Conservation (phyloP, 2,329 filamentous ascomycete species). For the Didymella lethalis region DNA sequence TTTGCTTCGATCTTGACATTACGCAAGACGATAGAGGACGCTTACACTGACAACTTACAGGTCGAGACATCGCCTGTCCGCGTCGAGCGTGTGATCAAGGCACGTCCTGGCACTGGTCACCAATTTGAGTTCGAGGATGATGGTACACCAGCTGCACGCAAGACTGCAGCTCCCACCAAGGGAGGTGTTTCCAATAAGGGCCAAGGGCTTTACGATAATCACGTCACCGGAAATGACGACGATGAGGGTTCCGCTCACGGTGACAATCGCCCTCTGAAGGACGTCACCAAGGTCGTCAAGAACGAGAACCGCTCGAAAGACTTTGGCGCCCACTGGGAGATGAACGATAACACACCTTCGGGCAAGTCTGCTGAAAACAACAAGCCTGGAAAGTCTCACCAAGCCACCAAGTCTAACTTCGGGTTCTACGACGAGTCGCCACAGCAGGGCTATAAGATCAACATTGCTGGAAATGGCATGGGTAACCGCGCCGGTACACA, state of each 20-base stretch:
- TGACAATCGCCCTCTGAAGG: slow-evolving; percentile 61
- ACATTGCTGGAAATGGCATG: slow-evolving; percentile 53
- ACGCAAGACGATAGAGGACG: neutral
- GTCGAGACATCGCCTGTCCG: slow-evolving; percentile 67
- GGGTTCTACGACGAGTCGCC: slow-evolving; percentile 42
- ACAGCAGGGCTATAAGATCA: slow-evolving; percentile 42
- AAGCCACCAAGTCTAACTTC: slow-evolving; percentile 60
- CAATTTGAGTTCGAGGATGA: slow-evolving; percentile 89
- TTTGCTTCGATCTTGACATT: neutral
- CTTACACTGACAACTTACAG: slow-evolving; percentile 48
- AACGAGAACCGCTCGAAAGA: slow-evolving; percentile 76
- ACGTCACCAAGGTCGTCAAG: slow-evolving; percentile 77
- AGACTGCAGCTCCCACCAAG: slow-evolving; percentile 47
- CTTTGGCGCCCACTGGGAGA: slow-evolving; percentile 79
- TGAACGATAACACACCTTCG: slow-evolving; percentile 71
- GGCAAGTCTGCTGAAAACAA: slow-evolving; percentile 50
- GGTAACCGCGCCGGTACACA: slow-evolving; percentile 43
- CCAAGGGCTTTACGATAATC: slow-evolving; percentile 78
- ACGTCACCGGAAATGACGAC: slow-evolving; percentile 64
- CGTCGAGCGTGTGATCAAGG: slow-evolving; percentile 67
- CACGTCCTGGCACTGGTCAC: slow-evolving; percentile 78
- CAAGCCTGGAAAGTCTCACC: slow-evolving; percentile 61
- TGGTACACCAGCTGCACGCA: slow-evolving; percentile 64
- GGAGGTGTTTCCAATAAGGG: slow-evolving; percentile 70
- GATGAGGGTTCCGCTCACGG: slow-evolving; percentile 58